Percentiles rank a stretch among this genome's conserved stretches.
Evolutionary conservation across 495 filamentous ascomycete species (phyloP).

Genomic region (Bacidia rubella): DNA sequence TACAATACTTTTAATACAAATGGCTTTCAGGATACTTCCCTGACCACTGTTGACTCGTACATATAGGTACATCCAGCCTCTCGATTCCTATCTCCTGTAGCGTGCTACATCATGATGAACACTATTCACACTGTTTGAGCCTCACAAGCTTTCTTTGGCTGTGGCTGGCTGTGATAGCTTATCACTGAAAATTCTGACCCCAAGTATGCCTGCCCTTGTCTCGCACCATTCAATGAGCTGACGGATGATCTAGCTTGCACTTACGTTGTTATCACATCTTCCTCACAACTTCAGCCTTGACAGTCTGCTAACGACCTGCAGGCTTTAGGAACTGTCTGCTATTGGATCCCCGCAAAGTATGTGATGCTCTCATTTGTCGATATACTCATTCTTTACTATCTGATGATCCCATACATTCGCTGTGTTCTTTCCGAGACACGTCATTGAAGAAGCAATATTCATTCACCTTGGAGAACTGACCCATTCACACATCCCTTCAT

Average conservation of each 20-base stretch:
- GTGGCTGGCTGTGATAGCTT: conserved; percentile 64
- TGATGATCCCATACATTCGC: conserved; percentile 67
- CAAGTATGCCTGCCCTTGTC: too few relatives aligned
- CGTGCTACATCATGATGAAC: conserved; percentile 50
- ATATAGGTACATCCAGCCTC: not conserved
- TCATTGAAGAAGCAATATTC: conserved; percentile 55
- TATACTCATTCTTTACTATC: too few relatives aligned
- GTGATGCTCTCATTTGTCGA: too few relatives aligned
- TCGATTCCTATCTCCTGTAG: not conserved
- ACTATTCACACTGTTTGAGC: conserved; percentile 99
- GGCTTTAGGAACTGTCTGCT: too few relatives aligned
- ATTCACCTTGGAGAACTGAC: conserved; percentile 98
- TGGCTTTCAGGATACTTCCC: not conserved
- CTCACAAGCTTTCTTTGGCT: conserved; percentile 60
- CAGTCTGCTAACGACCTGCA: too few relatives aligned
- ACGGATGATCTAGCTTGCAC: too few relatives aligned
- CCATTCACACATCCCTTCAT: not conserved
- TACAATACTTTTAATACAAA: conserved; percentile 23
- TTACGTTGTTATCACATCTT: too few relatives aligned
- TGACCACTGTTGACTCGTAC: conserved; percentile 2
- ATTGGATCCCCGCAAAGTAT: too few relatives aligned
- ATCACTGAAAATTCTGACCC: conserved; percentile 81
- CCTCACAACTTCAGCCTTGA: too few relatives aligned
- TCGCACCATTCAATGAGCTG: too few relatives aligned
- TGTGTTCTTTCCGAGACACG: conserved; percentile 68